Base-by-base conservation (phyloP, 495 filamentous ascomycete genomes). In the Penicillium paradoxum region DNA sequence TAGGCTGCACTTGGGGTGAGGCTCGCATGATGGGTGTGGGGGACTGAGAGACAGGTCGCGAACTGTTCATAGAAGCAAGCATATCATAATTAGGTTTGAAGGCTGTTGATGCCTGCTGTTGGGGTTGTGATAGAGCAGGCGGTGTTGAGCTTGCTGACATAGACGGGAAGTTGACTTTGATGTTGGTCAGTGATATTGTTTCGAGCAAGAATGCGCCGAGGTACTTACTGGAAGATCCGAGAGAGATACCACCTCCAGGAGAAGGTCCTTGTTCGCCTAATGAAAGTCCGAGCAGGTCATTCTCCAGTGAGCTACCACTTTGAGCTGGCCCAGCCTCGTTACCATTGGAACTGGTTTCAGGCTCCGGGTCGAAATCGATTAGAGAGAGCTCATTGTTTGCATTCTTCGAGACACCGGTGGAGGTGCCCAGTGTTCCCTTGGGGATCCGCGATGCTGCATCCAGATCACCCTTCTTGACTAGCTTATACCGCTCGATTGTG, bases 381-480 rank as follows among this genome's bases (percentile, higher is more conserved):
- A 98, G 73, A 7, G 91, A 97, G 19, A 96, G 73, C 68, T 97
- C 92, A 56, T 89, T 90, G 49, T 86, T 83, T 9, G 86, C 81
- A 54, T 84, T 88, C 63, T 85, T 88, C 11, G 81, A 80, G 6
- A 88, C 83, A 0, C 85, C 86, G 4, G 84, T 85, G 11, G 79
- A 83, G 3, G 80, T 84, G 8, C 89, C 81, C 19, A 91, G 76
- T 9, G 85, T 90, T n/a, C 91, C 91, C 65, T 86, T 83, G 2
- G 88, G 89, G 42, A 96, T 87, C 65, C 79, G 86, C 18, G 83
- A 82, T n/a, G 93, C 93, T 14, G 79, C 92, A 59, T 95, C 88
- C 30, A 95, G 63, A 66, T 97, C 92, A 18, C 93, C 93, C 70
- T 89, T 93, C 76, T 91, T 97, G 54, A 95, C 80, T 39, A 97